Percentiles rank a stretch among this genome's conserved stretches.
Evolutionary conservation across 2,329 filamentous ascomycete species (phyloP).

Genomic region (Parastagonospora nodorum): DNA sequence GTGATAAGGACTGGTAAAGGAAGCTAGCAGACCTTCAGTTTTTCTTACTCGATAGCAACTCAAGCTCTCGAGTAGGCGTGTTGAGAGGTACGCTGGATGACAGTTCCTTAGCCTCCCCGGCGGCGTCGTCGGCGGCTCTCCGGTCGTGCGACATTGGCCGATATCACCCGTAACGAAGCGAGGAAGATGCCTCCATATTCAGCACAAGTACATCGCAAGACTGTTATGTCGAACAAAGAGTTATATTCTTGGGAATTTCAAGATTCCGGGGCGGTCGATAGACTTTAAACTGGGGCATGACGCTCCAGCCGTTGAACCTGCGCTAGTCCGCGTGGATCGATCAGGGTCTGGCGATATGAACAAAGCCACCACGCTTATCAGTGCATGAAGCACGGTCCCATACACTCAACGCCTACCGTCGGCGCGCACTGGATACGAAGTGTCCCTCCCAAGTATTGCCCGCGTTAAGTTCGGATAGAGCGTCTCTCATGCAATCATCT

Average conservation of each 20-base stretch:
- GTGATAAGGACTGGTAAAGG: conserved; percentile 8
- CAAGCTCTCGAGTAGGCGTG: conserved; percentile 38
- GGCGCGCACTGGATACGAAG: background rate
- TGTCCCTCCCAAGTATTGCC: background rate
- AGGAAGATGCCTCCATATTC: background rate
- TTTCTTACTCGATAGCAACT: conserved; percentile 40
- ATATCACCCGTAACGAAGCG: background rate
- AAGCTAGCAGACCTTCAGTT: conserved; percentile 24
- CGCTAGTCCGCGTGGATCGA: conserved; percentile 33
- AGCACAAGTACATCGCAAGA: background rate
- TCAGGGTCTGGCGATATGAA: conserved; percentile 29
- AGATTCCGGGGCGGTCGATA: conserved; percentile 5
- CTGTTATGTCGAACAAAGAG: background rate
- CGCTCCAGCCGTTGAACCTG: conserved; percentile 29
- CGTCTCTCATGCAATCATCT: background rate
- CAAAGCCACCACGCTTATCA: conserved; percentile 26
- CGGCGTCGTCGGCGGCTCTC: conserved; percentile 25
- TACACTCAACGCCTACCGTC: background rate
- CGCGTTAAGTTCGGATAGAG: background rate
- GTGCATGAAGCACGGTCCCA: conserved; percentile 9
- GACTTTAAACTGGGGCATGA: conserved; percentile 22
- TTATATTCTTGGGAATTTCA: background rate
- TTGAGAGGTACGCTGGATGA: conserved; percentile 34
- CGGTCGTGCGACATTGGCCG: conserved; percentile 3
- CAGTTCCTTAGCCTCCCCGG: conserved; percentile 28